These are phyloP conservation scores for Hygrocybe coccinea DNA, from an alignment of 768 basidiomycete species.

Conservation along the genomic window DNA sequence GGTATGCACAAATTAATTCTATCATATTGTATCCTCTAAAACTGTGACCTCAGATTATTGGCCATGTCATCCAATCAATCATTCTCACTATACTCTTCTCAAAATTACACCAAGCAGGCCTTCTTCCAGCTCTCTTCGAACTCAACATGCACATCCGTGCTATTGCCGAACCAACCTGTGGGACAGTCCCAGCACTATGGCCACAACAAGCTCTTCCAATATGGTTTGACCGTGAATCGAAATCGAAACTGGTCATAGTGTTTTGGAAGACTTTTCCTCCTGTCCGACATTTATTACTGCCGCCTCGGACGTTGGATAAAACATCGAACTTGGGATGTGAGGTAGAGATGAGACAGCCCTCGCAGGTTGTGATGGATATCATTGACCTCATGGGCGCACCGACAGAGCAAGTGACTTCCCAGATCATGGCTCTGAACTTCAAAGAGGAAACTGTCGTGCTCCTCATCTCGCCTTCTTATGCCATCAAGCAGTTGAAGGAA, in stretches of 20 bases:
- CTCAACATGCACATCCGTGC: neutral
- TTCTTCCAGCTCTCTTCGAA: neutral
- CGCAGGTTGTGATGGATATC: neutral
- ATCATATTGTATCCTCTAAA: neutral
- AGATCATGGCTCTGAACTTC: neutral
- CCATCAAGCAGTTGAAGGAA: neutral
- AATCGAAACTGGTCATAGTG: neutral
- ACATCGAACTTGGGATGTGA: neutral
- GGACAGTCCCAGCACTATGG: neutral
- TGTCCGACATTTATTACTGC: neutral
- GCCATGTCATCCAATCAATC: neutral
- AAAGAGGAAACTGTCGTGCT: neutral
- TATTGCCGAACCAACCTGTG: neutral
- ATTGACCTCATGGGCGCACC: neutral
- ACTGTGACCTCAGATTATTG: neutral
- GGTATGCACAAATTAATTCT: neutral
- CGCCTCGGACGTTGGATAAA: neutral
- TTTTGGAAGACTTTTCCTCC: neutral
- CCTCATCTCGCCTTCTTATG: neutral
- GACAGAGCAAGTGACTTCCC: neutral
- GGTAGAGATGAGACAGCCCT: neutral
- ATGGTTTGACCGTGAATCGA: neutral
- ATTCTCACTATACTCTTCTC: neutral
- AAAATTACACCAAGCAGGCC: neutral
- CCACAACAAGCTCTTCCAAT: neutral